Base-by-base conservation (phyloP, 495 filamentous ascomycete genomes). In the Melanomma pulvis-pyrius region DNA sequence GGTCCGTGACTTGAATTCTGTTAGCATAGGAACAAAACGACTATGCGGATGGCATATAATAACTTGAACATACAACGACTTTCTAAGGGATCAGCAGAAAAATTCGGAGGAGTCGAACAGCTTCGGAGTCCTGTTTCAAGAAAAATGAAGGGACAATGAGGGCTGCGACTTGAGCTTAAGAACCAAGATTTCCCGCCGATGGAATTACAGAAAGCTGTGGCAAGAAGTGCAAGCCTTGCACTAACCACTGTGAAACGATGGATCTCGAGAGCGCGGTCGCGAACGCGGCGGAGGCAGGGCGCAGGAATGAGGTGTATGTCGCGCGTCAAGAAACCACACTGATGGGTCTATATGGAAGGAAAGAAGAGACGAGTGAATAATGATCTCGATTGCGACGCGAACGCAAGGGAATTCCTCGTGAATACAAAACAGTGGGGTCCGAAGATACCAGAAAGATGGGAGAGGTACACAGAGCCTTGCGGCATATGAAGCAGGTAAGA, bases 211-310 rank as follows among this genome's bases (percentile, higher is more conserved):
- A 52, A n/a, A 52, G 6, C 5, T 25, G 46, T 36, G 41, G 62
- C 53, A 41, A 59, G 41, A 59, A 46, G 53, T 41, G 53, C 32
- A 53, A 58, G 19, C 28, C 25, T 26, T 46, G 3, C 46, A 59
- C 62, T 46, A 44, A 53, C 44, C 62, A 59, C 41, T 65, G 61
- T 65, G 53, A 32, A 58, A 59, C 46, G 50, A 22, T 8, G 44
- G 48, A 29, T 6, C 47, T n/a, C n/a, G n/a, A 53, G 29, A 24
- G 26, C 59, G 59, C 51, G 49, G 51, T 46, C 61, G 60, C 53
- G 61, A 51, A 59, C 62, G 53, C 62, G 62, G 32, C 30, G 2
- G 47, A 30, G 62, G 54, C 62, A 65, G 62, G 62, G 62, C 47
- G 47, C 13, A 32, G 62, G 62, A 65, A 65, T 65, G 62, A 36